These are phyloP conservation scores for Pyrenophora tritici-repentis DNA, from an alignment of 2,329 filamentous ascomycete genomes.

Conservation along the genomic window DNA sequence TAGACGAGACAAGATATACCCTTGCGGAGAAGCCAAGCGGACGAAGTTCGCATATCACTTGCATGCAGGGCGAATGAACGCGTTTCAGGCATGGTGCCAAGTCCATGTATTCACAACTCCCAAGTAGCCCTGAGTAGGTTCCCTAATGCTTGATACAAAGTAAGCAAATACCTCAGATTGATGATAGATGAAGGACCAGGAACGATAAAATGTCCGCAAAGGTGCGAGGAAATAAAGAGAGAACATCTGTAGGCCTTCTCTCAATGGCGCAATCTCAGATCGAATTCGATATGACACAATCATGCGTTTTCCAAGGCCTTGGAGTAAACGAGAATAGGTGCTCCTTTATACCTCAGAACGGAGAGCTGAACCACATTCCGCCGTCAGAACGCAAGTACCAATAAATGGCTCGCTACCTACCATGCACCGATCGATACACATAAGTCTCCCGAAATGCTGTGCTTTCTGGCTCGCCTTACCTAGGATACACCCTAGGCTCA, in stretches of 20 bases:
- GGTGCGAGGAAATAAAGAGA: no score
- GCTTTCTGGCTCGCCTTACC: not conserved
- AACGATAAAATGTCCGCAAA: no score
- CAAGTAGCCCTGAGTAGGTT: not conserved
- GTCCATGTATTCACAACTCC: not conserved
- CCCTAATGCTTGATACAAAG: not conserved
- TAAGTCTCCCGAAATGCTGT: not conserved
- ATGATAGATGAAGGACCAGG: no score
- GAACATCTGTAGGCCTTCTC: no score
- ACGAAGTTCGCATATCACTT: not conserved
- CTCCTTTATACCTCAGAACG: conserved; percentile 2
- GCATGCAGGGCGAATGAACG: not conserved
- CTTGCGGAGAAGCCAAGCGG: not conserved
- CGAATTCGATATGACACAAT: not conserved
- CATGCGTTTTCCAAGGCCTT: not conserved
- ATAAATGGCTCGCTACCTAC: not conserved
- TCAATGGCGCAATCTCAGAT: not conserved
- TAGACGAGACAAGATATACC: not conserved
- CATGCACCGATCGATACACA: not conserved
- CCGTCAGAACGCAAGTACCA: not conserved
- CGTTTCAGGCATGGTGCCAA: conserved; percentile 2
- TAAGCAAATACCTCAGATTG: no score
- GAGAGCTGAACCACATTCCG: not conserved
- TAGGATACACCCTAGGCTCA: not conserved
- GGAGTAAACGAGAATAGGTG: not conserved